Evolutionary conservation across 805 yeast species (phyloP), one percentile per base, ranked within the genome.

Genomic region (Metschnikowia matae): DNA sequence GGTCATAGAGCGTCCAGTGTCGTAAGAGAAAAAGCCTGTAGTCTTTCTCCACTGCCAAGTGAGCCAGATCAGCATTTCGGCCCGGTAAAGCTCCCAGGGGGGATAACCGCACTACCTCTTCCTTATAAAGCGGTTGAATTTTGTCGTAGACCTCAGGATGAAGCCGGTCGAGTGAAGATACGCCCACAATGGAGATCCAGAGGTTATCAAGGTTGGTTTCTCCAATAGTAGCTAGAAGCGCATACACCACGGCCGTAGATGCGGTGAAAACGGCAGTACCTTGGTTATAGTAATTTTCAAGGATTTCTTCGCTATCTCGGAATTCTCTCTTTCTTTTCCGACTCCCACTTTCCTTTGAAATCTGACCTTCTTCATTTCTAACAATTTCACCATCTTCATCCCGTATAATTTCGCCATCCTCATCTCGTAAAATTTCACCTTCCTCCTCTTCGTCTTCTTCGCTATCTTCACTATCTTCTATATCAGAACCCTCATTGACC

Each of bases 1-100:
- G 79, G 57, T 92, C 95, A 68, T 94, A 92, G 15, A 94, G 71
- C 10, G 96, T 86, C 89, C 98, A 91, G 65, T 92, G 97, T 43
- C 97, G 83, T 42, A 94, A 73, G 38, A 95, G 69, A 62, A 91
- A 94, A 41, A 94, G 71, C 52, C 89, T 83, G 66, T 87, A 94
- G 66, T 95, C 99, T 23, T 84, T 80, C 60, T 89, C 96, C 15
- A 89, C 72, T 21, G 78, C 75, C 26, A 94, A 68, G 1, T 79
- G 63, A 6, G 79, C 68, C 5, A 73, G 46, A 61, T 69, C 75
- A 29, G 75, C 76, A 34, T 78, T 62, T 46, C 63, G 65, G 26
- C 65, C 70, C 26, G 55, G 34, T n/a, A 54, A 49, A 26, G 54
- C 44, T 23, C 57, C 60, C 6, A 79, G 76, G 3, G 77, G 77